Evolutionary conservation across 345 rosid species (phyloP), one percentile per base, ranked within the genome.

Genomic region (Pelargonium nanum): DNA sequence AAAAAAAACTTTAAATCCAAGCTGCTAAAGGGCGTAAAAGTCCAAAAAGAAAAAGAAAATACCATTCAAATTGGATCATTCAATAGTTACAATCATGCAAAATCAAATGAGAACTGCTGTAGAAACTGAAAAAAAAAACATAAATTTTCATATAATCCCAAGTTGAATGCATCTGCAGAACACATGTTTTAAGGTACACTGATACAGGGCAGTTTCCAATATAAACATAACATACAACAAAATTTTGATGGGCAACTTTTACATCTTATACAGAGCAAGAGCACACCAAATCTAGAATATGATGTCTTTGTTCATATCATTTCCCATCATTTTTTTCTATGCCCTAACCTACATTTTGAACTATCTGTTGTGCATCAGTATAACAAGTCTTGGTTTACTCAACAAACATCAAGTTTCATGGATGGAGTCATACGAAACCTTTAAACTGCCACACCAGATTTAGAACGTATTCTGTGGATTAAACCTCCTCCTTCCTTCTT

Each of bases 381-480:
- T n/a, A 40, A 40, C 48, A 6, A 40, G 48, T 40, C 48, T 17
- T 40, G 6, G 40, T 30, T 55, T 52, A 61, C 30, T 25, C 12
- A 28, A 62, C 20, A 52, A 22, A 26, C 65, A 58, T n/a, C 21
- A 24, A 52, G 26, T 48, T 19, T 48, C 45, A 22, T 0, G 56
- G 2, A 7, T 34, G 1, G 9, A 17, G 24, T 54, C 56, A 6
- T 23, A 23, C 24, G 21, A 6, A 28, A 19, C 26, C 2, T 17
- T 28, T n/a, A n/a, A 22, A 12, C 59, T 7, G 22, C 19, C 63
- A 40, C 9, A 8, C 56, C 44, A 40, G 59, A 60, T 58, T 76
- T 86, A 88, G 74, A 70, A 75, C 0, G 98, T 92, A 67, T 85
- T 83, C 71, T 91, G 98, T 1, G 85, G 83, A 79, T 86, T 82